phyloP scores from a whole-genome alignment of 2,329 filamentous ascomycete genomes.

The Scedosporium aurantiacum region DNA sequence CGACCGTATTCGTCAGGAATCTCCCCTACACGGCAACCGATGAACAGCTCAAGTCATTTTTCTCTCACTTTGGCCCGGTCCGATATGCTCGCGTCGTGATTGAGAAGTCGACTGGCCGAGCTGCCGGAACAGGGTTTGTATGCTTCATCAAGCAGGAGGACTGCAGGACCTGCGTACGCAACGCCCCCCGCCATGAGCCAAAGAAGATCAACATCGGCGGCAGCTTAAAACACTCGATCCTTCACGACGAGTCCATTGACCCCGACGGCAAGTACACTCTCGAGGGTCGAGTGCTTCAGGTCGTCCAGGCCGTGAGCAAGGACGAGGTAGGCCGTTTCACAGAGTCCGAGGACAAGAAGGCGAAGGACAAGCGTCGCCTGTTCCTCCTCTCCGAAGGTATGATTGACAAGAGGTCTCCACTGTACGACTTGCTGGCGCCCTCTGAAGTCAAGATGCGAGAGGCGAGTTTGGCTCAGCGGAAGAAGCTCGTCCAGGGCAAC shows the following conservation, averaged over 20 bases:
- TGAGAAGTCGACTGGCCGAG: constrained; percentile 73
- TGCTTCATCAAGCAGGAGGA: constrained; percentile 76
- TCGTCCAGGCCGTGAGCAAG: constrained; percentile 77
- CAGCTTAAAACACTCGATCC: constrained; percentile 64
- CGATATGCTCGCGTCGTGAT: constrained; percentile 87
- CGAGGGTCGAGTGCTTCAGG: constrained; percentile 75
- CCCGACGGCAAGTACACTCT: constrained; percentile 78
- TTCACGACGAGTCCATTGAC: constrained; percentile 78
- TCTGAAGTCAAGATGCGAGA: constrained; percentile 82
- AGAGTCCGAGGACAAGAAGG: constrained; percentile 55
- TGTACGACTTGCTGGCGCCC: constrained; percentile 66
- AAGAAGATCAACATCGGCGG: constrained; percentile 16
- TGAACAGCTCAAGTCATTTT: constrained; percentile 72
- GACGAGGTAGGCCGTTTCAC: constrained; percentile 67
- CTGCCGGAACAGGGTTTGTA: constrained; percentile 88
- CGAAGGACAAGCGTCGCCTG: constrained; percentile 82
- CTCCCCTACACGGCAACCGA: constrained; percentile 83
- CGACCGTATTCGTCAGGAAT: constrained; percentile 87
- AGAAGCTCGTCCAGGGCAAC: constrained; percentile 83
- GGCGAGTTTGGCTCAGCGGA: constrained; percentile 74
- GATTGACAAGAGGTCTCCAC: constrained; percentile 62
- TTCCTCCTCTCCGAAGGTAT: constrained; percentile 83
- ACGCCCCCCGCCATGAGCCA: constrained; percentile 51
- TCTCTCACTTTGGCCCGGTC: constrained; percentile 75
- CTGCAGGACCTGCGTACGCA: constrained; percentile 63